A percentile compares a stretch with the other conserved stretches of the same genome.
Conservation (phyloP, 129 eudicot genomes). For the Escallonia herrerae region DNA sequence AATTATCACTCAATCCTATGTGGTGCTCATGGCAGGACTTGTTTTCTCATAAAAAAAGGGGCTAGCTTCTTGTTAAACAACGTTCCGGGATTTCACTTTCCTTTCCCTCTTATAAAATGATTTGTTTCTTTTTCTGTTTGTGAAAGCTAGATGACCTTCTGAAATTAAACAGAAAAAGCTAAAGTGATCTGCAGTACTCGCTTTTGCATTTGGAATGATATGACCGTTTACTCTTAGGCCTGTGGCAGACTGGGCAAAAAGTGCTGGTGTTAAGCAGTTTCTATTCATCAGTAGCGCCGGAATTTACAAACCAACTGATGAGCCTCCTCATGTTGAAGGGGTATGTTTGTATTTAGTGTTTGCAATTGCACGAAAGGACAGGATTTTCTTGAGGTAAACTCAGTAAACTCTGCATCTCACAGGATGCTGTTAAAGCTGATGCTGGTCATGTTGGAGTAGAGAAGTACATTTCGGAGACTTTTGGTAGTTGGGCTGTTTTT, state of each 20-base stretch:
- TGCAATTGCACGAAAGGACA: constrained; percentile 6
- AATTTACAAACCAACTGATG: constrained; percentile 86
- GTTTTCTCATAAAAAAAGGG: no score
- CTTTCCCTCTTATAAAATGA: no score
- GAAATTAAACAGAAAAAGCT: no score
- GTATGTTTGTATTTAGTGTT: constrained; percentile 22
- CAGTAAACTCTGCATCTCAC: constrained; percentile 9
- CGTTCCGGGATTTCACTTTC: no score
- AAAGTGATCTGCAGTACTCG: no score
- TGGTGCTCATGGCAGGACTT: no score
- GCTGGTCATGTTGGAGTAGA: constrained; percentile 89
- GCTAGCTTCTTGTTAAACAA: no score
- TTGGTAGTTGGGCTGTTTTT: constrained; percentile 70
- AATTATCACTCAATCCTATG: no score
- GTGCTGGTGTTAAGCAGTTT: constrained; percentile 66
- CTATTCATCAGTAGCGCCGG: constrained; percentile 96
- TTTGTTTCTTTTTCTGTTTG: no score
- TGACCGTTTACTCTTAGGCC: constrained; percentile 39
- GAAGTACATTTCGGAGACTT: constrained; percentile 67
- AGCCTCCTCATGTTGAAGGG: constrained; percentile 98
- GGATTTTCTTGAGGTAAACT: constrained; percentile 1
- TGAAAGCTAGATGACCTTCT: no score
- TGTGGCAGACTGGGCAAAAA: constrained; percentile 95
- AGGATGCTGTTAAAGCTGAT: constrained; percentile 90
- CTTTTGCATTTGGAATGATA: background rate